Evolutionary conservation across 2,329 filamentous ascomycete species (phyloP), one percentile per base, ranked within the genome.

Genomic region (Pseudocercospora crystallina): DNA sequence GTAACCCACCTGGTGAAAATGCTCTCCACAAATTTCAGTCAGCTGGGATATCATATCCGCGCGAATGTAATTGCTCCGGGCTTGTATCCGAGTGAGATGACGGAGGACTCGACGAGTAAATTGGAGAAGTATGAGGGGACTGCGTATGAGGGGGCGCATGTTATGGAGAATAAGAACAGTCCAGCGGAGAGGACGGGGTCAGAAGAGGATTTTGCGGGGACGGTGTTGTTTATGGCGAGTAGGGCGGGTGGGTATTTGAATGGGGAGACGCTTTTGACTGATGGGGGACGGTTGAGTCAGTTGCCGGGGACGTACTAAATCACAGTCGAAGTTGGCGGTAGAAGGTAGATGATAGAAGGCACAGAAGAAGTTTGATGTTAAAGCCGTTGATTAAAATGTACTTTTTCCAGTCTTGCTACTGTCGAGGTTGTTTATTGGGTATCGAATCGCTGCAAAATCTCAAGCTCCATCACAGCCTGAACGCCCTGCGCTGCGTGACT

Each of bases 191-290:
- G 84, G 39, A 75, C 80, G 54, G 85, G 85, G 1, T 76, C 79
- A 37, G 77, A 82, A 51, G 70, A 81, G 58, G 85, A 87, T 61
- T 81, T 89, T 73, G 81, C 78, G 1, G 84, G 84, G 1, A 73
- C 81, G 41, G 76, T 88, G 20, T 65, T 89, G 43, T 88, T 83
- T 71, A 72, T 89, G 63, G 81, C 80, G 3, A 82, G 81, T 42
- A 72, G 78, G 54, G 83, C 84, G 2, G 85, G 85, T 1, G 80
- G 80, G 3, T 88, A 85, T 65, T 73, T 80, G 59, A 87, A 87
- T 65, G 85, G 84, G 2, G 78, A 78, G 52, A 76, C 83, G 12
- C 69, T 86, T 40, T 69, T 86, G 7, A 73, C 81, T 0, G 51
- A 53, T 14, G 51, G 51, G 13, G 51, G 51, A 5, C 45, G 51